These are phyloP conservation scores for Penicillium canescens DNA, from an alignment of 495 filamentous ascomycete genomes.

Conservation along the genomic window DNA sequence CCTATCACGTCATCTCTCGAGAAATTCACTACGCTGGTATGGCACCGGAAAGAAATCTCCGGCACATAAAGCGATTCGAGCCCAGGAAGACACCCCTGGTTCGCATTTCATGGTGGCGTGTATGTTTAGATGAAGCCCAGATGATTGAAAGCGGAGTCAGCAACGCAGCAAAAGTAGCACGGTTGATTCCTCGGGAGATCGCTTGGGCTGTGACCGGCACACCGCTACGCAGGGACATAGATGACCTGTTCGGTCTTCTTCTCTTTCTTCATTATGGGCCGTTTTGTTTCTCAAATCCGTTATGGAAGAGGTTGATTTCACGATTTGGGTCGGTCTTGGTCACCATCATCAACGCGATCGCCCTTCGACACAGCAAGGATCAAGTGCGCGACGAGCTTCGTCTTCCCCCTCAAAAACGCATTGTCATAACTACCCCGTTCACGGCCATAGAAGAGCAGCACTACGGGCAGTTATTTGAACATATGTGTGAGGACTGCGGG, in stretches of 20 bases:
- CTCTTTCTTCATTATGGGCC: constrained; percentile 80
- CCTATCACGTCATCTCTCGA: constrained; percentile 72
- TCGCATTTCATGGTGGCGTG: constrained; percentile 84
- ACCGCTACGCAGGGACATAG: constrained; percentile 75
- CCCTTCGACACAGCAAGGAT: constrained; percentile 84
- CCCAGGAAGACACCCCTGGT: constrained; percentile 72
- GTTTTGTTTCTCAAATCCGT: constrained; percentile 56
- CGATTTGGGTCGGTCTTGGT: constrained; percentile 61
- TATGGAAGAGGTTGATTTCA: constrained; percentile 67
- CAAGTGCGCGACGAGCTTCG: constrained; percentile 67
- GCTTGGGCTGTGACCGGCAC: constrained; percentile 95
- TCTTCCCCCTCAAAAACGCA: constrained; percentile 73
- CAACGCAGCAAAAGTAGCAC: constrained; percentile 77
- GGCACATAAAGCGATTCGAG: constrained; percentile 66
- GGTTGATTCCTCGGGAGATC: constrained; percentile 77
- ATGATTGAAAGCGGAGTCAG: constrained; percentile 89
- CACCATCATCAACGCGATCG: constrained; percentile 63
- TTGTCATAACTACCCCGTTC: constrained; percentile 88
- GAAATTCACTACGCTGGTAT: constrained; percentile 77
- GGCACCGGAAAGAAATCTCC: constrained; percentile 62
- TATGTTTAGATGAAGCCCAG: constrained; percentile 93
- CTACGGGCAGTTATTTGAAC: constrained; percentile 68
- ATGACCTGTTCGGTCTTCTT: constrained; percentile 67
- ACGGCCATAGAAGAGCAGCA: constrained; percentile 85
- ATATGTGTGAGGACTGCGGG: constrained; percentile 70